Evolutionary conservation across 2,329 filamentous ascomycete species (phyloP), one percentile per base, ranked within the genome.

Genomic region (Colletotrichum sp.): DNA sequence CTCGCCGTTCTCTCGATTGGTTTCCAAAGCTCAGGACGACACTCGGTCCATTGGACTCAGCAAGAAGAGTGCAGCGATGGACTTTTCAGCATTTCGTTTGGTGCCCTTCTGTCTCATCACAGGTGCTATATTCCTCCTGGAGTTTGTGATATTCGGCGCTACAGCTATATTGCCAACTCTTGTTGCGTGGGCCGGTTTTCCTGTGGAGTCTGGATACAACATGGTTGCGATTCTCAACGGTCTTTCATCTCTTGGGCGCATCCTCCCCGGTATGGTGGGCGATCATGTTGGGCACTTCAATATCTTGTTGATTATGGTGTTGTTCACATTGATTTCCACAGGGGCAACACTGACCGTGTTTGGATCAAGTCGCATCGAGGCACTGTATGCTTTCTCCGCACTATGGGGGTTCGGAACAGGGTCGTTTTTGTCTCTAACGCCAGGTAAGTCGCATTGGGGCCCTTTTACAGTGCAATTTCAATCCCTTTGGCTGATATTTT

Each of bases 331-430:
- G 15, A 30, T 87, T 5, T 80, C 85, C 8, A 89, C 87, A 82
- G 83, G 83, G 0, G 82, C 81, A 1, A 82, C 88, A 15, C 86
- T 88, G 80, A 80, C 89, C 6, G 87, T 88, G 0, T 86, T 88
- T 78, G 87, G 86, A 2, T 82, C 85, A 3, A 83, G 79, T 0
- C 82, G 82, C 13, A 80, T 85, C 10, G 81, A 79, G 1, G 86
- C 85, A 0, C 79, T 89, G 4, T 89, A 88, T 70, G 82, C 81
- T 2, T 88, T 88, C 36, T 83, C 85, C 3, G 86, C 85, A 0
- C 78, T 89, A 2, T 89, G 88, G 80, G 88, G 87, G 0, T 87
- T 89, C 24, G 87, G 87, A 0, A 88, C 86, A 2, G 88, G 88
- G 0, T 86, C 86, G 0, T 67, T 72, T 13, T n/a, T 72, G 15